phyloP scores from a whole-genome alignment of 805 yeast genomes.

The Pichia deserticola region DNA sequence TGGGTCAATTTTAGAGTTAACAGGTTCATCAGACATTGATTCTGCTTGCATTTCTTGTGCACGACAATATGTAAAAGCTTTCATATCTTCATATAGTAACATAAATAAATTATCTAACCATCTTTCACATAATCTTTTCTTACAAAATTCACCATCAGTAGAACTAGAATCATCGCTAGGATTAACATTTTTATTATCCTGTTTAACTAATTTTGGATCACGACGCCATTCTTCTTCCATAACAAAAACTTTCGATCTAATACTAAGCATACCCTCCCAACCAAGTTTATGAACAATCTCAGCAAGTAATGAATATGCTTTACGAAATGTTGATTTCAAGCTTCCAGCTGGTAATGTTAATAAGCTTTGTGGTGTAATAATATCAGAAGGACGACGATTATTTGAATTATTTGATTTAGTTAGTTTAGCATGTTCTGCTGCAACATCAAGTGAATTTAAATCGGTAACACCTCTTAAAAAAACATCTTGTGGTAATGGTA shows the following conservation, averaged over 20 bases:
- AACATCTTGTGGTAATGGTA: conserved; percentile 73
- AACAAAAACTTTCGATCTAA: conserved; percentile 57
- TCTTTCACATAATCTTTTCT: conserved; percentile 62
- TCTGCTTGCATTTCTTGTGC: conserved; percentile 85
- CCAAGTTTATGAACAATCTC: conserved; percentile 60
- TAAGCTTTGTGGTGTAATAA: conserved; percentile 35
- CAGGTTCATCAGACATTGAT: conserved; percentile 38
- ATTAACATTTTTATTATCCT: background rate
- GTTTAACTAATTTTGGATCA: conserved; percentile 20
- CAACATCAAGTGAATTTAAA: conserved; percentile 57
- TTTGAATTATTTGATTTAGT: conserved; percentile 20
- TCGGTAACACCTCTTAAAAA: conserved; percentile 61
- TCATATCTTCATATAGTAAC: conserved; percentile 64
- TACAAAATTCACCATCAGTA: conserved; percentile 38
- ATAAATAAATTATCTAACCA: conserved; percentile 68
- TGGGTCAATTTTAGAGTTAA: background rate
- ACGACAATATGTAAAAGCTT: conserved; percentile 87
- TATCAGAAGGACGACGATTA: background rate
- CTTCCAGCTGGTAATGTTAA: conserved; percentile 62
- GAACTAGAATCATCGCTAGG: background rate
- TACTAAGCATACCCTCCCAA: conserved; percentile 59
- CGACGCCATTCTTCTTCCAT: conserved; percentile 53
- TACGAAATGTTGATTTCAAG: conserved; percentile 50
- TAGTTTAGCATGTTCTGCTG: conserved; percentile 55
- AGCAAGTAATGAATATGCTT: conserved; percentile 54